These are phyloP conservation scores for Pyrenophora graminea DNA, from an alignment of 2,329 filamentous ascomycete genomes.

Conservation along the genomic window DNA sequence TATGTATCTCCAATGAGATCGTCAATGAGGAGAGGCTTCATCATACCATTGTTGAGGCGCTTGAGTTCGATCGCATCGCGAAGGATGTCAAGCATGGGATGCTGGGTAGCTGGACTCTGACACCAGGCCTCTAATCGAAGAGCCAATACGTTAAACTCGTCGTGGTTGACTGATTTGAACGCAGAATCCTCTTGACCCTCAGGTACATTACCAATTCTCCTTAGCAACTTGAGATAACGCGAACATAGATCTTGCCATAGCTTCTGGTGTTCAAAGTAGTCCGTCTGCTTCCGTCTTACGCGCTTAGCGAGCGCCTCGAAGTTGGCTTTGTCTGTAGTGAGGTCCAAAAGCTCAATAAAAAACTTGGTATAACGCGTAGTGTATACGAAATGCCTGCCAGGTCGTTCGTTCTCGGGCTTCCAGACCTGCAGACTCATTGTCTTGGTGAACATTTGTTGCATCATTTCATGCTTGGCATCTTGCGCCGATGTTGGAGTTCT, in stretches of 20 bases:
- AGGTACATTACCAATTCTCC: constrained; percentile 60
- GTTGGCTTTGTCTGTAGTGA: constrained; percentile 73
- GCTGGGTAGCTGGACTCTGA: constrained; percentile 53
- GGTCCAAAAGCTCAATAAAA: constrained; percentile 73
- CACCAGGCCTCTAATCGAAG: constrained; percentile 64
- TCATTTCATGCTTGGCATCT: constrained; percentile 76
- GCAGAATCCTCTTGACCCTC: constrained; percentile 67
- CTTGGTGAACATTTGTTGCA: constrained; percentile 86
- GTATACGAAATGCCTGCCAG: constrained; percentile 89
- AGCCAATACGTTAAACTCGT: constrained; percentile 66
- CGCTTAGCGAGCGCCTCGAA: constrained; percentile 79
- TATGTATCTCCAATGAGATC: constrained; percentile 94
- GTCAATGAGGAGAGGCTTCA: constrained; percentile 84
- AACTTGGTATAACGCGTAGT: constrained; percentile 85
- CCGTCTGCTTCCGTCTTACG: constrained; percentile 78
- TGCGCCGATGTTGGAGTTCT: constrained; percentile 57
- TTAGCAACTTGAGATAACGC: constrained; percentile 63
- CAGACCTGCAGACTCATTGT: constrained; percentile 94
- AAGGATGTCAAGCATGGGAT: constrained; percentile 63
- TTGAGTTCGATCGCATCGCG: constrained; percentile 71
- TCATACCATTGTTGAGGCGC: constrained; percentile 81
- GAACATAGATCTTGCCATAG: constrained; percentile 66
- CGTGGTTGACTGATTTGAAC: constrained; percentile 66
- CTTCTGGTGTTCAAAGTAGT: constrained; percentile 67
- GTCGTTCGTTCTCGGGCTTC: constrained; percentile 85